Evolutionary conservation across 352 stramenopile species (phyloP).

Genomic region (Globisporangium nunn): DNA sequence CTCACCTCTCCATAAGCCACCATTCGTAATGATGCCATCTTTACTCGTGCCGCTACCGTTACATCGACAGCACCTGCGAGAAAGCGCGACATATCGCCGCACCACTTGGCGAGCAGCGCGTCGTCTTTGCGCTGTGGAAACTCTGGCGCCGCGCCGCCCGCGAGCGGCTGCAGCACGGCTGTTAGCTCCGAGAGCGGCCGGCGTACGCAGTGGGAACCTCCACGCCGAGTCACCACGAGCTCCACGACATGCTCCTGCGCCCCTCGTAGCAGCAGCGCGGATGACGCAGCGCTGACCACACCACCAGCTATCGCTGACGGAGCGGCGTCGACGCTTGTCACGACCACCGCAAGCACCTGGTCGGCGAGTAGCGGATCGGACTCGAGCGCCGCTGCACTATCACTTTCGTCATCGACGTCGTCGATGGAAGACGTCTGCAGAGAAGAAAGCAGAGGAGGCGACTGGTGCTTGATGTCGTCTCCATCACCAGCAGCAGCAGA

Average conservation of each 20-base stretch:
- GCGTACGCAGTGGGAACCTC: conserved; percentile 46
- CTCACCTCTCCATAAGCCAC: neutral
- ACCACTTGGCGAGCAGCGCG: conserved; percentile 56
- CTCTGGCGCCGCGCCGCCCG: neutral
- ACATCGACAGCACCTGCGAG: conserved; percentile 16
- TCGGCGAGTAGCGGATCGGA: conserved; percentile 17
- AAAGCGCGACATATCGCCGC: conserved; percentile 50
- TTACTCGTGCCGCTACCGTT: neutral
- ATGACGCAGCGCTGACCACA: conserved; percentile 27
- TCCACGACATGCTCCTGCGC: conserved; percentile 36
- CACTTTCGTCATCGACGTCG: neutral
- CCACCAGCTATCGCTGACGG: conserved; percentile 11
- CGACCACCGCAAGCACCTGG: conserved; percentile 47
- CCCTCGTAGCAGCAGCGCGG: conserved; percentile 15
- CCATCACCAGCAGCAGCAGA: too few species aligned
- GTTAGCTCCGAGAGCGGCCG: conserved; percentile 35
- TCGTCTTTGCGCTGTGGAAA: conserved; percentile 51
- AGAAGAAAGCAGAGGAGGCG: neutral
- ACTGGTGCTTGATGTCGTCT: neutral
- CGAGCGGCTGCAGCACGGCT: conserved; percentile 20
- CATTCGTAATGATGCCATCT: neutral
- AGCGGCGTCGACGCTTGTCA: conserved; percentile 49
- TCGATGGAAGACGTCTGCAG: neutral
- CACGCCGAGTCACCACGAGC: conserved; percentile 48
- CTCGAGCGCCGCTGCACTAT: neutral